These are phyloP conservation scores for Udeniomyces megalosporus DNA, from an alignment of 768 basidiomycete species.

Conservation along the genomic window DNA sequence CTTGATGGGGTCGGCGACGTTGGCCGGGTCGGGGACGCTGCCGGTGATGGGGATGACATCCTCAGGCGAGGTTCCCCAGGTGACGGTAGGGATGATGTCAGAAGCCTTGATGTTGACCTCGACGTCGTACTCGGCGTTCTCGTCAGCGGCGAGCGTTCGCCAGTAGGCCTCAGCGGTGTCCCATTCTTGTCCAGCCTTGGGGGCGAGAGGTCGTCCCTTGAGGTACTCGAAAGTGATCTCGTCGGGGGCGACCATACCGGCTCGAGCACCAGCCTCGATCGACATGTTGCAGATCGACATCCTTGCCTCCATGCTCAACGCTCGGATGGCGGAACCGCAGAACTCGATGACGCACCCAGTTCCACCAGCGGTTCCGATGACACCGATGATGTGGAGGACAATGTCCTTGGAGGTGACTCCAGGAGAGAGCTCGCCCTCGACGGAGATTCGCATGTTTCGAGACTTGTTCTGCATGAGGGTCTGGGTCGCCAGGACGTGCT, in stretches of 20 bases:
- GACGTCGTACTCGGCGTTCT: constrained; percentile 67
- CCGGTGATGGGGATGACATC: constrained; percentile 73
- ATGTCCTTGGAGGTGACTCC: constrained; percentile 83
- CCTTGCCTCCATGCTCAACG: constrained; percentile 74
- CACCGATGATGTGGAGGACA: constrained; percentile 73
- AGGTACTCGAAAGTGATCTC: constrained; percentile 74
- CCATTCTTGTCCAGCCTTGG: constrained; percentile 65
- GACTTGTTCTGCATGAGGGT: constrained; percentile 71
- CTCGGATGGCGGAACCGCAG: constrained; percentile 71
- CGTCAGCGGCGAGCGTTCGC: constrained; percentile 60
- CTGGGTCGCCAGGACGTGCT: constrained; percentile 85
- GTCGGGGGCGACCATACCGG: constrained; percentile 84
- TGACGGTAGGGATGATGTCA: constrained; percentile 76
- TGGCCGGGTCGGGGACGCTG: constrained; percentile 55
- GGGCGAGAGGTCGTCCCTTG: constrained; percentile 59
- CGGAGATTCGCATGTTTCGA: constrained; percentile 83
- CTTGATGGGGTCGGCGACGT: constrained; percentile 47
- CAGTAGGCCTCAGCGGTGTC: constrained; percentile 72
- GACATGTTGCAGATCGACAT: constrained; percentile 75
- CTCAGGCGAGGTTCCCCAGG: constrained; percentile 86
- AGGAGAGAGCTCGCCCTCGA: constrained; percentile 62
- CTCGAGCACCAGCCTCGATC: constrained; percentile 81
- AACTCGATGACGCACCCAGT: constrained; percentile 86
- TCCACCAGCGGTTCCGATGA: constrained; percentile 84
- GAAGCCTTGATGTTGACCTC: constrained; percentile 64